Evolutionary conservation across 2,329 filamentous ascomycete species (phyloP).

Genomic region (Trichoderma guizhouense): DNA sequence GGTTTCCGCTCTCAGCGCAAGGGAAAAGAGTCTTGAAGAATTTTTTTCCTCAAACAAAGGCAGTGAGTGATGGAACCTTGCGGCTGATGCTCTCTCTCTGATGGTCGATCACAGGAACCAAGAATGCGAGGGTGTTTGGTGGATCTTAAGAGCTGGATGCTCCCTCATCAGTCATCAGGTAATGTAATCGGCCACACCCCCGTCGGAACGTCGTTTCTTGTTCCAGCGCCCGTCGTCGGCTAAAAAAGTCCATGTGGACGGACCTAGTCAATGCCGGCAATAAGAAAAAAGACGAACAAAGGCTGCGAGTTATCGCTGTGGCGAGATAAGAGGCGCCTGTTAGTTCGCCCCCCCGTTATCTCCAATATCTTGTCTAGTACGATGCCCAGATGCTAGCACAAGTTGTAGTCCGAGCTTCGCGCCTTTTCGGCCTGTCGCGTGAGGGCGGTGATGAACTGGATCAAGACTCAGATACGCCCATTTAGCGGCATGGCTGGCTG

Average conservation of each 20-base stretch:
- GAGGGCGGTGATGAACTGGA: not conserved
- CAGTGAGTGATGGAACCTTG: not conserved
- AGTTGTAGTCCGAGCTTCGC: not conserved
- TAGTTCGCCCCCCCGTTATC: not conserved
- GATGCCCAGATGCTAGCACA: not conserved
- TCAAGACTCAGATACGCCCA: not conserved
- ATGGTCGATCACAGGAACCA: not conserved
- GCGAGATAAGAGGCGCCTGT: not conserved
- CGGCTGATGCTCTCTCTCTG: not conserved
- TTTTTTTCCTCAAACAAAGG: not conserved
- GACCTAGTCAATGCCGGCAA: not conserved
- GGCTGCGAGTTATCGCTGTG: not conserved
- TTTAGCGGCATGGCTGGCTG: not conserved
- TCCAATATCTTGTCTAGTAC: not conserved
- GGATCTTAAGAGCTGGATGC: slow-evolving; percentile 9
- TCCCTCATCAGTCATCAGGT: not conserved
- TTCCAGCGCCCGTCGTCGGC: not conserved
- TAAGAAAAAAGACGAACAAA: not conserved
- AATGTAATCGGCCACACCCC: not conserved
- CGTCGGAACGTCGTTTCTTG: not conserved
- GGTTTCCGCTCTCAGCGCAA: not conserved
- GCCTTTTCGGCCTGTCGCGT: not conserved
- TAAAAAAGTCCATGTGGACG: not conserved
- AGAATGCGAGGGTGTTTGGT: not conserved
- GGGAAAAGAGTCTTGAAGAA: not conserved